Evolutionary conservation across 768 basidiomycete species (phyloP).

Genomic region (Leccinum longicurvipes): DNA sequence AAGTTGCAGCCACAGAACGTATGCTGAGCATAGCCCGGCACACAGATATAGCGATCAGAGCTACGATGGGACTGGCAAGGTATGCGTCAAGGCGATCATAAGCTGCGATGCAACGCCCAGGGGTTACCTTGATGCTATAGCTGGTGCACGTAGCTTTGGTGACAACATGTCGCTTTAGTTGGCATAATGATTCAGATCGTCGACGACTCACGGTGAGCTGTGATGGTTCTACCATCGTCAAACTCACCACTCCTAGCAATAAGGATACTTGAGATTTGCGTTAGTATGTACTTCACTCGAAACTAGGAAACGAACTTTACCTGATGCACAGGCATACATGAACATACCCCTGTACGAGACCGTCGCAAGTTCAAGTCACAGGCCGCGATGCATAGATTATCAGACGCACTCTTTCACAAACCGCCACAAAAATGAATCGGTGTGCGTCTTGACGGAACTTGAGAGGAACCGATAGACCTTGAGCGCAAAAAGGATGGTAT

Average conservation of each 20-base stretch:
- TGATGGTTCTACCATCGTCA: not conserved
- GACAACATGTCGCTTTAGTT: not conserved
- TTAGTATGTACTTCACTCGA: no score
- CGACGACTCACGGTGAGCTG: not conserved
- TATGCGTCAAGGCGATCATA: no score
- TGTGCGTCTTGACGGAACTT: conserved; percentile 2
- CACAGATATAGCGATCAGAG: conserved; percentile 26
- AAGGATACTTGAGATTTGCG: not conserved
- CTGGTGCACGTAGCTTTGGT: not conserved
- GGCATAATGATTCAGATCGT: not conserved
- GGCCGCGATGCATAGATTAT: not conserved
- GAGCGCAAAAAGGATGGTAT: conserved; percentile 14
- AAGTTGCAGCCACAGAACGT: conserved; percentile 39
- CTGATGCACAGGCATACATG: conserved; percentile 20
- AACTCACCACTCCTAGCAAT: not conserved
- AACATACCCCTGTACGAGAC: conserved; percentile 17
- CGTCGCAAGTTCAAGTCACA: not conserved
- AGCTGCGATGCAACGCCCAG: not conserved
- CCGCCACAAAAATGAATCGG: conserved; percentile 7
- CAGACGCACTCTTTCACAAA: conserved; percentile 20
- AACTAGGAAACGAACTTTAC: conserved; percentile 1
- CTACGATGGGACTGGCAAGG: not conserved
- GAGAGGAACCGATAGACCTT: conserved; percentile 14
- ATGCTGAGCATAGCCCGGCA: conserved; percentile 40
- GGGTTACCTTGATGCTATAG: not conserved